Conservation (phyloP, 345 rosid genomes). For the Linum trigynum region DNA sequence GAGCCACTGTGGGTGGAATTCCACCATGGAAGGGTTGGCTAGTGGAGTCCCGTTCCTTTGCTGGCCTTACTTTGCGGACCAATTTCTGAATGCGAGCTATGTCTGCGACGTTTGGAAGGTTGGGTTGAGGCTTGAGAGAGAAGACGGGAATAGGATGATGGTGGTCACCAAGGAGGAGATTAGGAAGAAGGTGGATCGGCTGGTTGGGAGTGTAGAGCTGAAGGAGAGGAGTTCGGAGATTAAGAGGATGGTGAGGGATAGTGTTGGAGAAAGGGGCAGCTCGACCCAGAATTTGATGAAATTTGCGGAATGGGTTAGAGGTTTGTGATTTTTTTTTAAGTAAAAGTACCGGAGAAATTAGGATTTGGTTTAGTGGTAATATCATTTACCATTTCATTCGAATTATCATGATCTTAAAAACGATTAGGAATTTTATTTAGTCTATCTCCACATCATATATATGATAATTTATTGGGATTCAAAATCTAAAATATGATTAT, state of each 20-base stretch:
- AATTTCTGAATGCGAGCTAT: slow-evolving; percentile 27
- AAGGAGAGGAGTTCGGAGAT: neutral
- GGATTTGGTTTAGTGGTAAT: too few species aligned
- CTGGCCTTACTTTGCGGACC: slow-evolving; percentile 44
- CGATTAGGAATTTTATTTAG: too few species aligned
- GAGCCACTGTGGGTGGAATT: slow-evolving; percentile 63
- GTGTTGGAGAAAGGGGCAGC: neutral
- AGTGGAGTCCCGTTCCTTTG: slow-evolving; percentile 47
- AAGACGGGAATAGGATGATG: neutral
- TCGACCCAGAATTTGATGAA: neutral
- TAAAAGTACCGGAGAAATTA: too few species aligned
- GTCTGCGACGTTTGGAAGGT: slow-evolving; percentile 27
- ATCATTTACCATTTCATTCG: too few species aligned
- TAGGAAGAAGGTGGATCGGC: neutral
- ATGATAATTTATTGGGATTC: too few species aligned
- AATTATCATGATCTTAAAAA: too few species aligned
- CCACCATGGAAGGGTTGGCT: slow-evolving; percentile 42
- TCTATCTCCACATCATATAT: too few species aligned
- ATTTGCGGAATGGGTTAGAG: neutral
- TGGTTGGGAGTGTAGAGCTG: neutral
- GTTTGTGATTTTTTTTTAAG: neutral
- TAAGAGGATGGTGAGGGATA: neutral
- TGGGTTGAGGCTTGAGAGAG: slow-evolving; percentile 4
- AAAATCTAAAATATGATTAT: too few species aligned
- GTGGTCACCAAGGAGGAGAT: neutral